A percentile compares a stretch with the other conserved stretches of the same genome.
Conservation (phyloP, 495 filamentous ascomycete species). For the Collariella sp. region DNA sequence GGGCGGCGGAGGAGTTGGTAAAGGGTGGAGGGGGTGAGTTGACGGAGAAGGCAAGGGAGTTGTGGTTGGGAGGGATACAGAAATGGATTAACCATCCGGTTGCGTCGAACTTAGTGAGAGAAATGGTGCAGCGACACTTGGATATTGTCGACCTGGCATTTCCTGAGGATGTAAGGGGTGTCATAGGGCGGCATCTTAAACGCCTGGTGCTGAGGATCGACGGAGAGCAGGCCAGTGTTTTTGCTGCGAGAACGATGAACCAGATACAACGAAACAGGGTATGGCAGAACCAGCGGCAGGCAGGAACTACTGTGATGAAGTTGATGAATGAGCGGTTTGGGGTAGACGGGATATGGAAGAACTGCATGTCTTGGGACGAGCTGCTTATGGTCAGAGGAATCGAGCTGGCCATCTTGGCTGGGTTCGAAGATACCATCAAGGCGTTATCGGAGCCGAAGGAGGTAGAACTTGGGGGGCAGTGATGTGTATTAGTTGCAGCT, state of each 20-base stretch:
- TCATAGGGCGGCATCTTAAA: conserved; percentile 7
- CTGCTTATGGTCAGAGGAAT: conserved; percentile 12
- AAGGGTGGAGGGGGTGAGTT: neutral
- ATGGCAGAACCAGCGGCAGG: conserved; percentile 2
- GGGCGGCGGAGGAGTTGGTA: neutral
- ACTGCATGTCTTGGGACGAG: conserved; percentile 6
- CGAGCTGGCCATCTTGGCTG: conserved; percentile 5
- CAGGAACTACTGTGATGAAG: neutral
- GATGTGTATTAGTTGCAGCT: neutral
- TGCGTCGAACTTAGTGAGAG: conserved; percentile 5
- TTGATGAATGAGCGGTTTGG: conserved; percentile 13
- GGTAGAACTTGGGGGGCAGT: neutral
- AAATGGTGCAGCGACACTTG: conserved; percentile 15
- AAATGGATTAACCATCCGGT: conserved; percentile 9
- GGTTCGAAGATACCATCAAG: conserved; percentile 7
- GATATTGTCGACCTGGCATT: conserved; percentile 12
- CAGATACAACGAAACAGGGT: conserved; percentile 4
- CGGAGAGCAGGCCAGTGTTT: neutral
- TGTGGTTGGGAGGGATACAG: conserved; percentile 6
- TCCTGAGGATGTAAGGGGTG: conserved; percentile 3
- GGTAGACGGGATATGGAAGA: conserved; percentile 5
- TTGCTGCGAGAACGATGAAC: conserved; percentile 5
- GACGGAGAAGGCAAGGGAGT: neutral
- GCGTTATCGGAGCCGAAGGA: conserved; percentile 1
- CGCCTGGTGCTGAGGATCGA: conserved; percentile 5